Percentiles rank a stretch among this genome's conserved stretches.
These are phyloP conservation scores for Musa acuminata DNA, from an alignment of 176 grass and related monocot species.

Conservation along the genomic window DNA sequence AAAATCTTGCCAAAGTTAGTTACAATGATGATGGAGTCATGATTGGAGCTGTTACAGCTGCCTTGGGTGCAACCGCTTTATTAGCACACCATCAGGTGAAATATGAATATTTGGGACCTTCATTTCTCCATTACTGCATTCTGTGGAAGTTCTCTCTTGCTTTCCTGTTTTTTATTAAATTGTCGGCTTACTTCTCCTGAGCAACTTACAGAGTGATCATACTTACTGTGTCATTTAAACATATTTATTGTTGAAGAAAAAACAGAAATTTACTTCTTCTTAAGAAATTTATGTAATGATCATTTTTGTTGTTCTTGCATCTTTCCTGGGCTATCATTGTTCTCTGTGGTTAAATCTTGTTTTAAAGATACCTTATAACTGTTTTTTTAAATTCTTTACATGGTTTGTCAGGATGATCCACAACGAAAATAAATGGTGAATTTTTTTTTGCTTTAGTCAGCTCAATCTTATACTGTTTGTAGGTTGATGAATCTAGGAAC, in stretches of 20 bases:
- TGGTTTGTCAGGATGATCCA: too few relatives aligned
- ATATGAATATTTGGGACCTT: conserved; percentile 2
- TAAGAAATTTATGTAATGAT: too few relatives aligned
- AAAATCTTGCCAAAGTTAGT: conserved; percentile 18
- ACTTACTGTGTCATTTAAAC: neutral
- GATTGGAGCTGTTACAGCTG: conserved; percentile 89
- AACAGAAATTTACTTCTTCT: too few relatives aligned
- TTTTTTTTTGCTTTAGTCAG: neutral
- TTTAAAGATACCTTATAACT: neutral
- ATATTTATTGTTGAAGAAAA: neutral
- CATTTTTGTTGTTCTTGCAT: neutral
- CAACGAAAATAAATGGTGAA: neutral
- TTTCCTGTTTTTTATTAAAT: neutral
- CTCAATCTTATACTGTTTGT: neutral
- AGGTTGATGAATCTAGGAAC: neutral
- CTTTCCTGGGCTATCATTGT: neutral
- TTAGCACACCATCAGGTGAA: conserved; percentile 70
- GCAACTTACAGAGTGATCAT: neutral
- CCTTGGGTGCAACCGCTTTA: conserved; percentile 74
- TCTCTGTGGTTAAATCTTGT: neutral
- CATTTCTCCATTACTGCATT: neutral
- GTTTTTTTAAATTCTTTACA: too few relatives aligned
- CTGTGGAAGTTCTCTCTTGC: neutral
- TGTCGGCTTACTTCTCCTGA: neutral
- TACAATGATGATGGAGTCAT: conserved; percentile 38